Evolutionary conservation across 2,329 filamentous ascomycete genomes (phyloP), one percentile per base, ranked within the genome.

Genomic region (Corinectria fuckeliana): DNA sequence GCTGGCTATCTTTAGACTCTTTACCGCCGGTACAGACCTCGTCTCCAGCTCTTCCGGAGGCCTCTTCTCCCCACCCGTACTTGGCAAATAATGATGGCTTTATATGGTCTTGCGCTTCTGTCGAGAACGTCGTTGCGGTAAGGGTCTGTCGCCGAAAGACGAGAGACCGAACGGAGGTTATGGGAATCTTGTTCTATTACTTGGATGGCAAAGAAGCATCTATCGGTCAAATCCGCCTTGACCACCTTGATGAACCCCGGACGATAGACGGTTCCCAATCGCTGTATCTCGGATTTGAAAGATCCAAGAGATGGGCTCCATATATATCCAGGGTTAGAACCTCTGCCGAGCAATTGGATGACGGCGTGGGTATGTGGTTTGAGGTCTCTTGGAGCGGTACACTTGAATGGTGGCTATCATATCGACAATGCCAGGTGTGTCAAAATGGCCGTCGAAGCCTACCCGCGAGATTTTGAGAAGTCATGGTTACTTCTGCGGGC

Each of bases 391-490:
- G 50, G 50, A 23, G 30, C 10, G 50, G 50, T 32, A 25, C n/a
- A 11, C 3, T 52, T 11, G 50, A 52, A 14, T 52, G 50, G 50
- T 52, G 50, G 50, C 21, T 44, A 11, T 32, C 50, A 16, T 26
- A 28, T 16, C 32, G 28, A 10, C 34, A 52, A 13, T 52, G 36
- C 5, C 36, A 16, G 5, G 36, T 52, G 10, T 32, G 16, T 16
- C 39, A 52, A 8, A 52, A 44, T 4, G 50, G 50, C 13, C 38
- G 18, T n/a, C n/a, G n/a, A n/a, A n/a, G n/a, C n/a, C n/a, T n/a
- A n/a, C n/a, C n/a, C n/a, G n/a, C n/a, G n/a, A n/a, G n/a, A n/a
- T n/a, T n/a, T n/a, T n/a, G n/a, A n/a, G n/a, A n/a, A n/a, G n/a
- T n/a, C n/a, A n/a, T n/a, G n/a, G n/a, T n/a, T n/a, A n/a, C n/a